Conservation (phyloP, 1,284 basidiomycete genomes). For the Microbotryomycetes sp. region DNA sequence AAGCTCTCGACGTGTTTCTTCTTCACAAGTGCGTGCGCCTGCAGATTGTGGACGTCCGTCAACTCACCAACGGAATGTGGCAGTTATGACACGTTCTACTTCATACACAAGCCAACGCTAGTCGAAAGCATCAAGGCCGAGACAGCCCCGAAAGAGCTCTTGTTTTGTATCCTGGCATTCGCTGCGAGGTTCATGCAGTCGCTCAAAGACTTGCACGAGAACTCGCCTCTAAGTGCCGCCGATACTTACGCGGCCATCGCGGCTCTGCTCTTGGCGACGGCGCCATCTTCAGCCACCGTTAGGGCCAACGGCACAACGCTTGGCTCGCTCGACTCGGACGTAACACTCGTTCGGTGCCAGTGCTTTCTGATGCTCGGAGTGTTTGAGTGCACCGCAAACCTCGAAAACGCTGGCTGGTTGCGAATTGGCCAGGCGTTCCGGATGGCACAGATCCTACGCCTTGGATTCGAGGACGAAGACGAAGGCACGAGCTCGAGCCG, state of each 20-base stretch:
- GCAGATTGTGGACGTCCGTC: too few relatives aligned
- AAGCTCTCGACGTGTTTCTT: constrained; percentile 21
- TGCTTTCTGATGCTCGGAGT: constrained; percentile 30
- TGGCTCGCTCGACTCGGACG: constrained; percentile 12
- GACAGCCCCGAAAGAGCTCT: constrained; percentile 20
- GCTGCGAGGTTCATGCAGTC: constrained; percentile 19
- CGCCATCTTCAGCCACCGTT: constrained; percentile 4
- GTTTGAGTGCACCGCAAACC: constrained; percentile 29
- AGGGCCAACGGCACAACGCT: background rate
- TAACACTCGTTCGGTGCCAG: constrained; percentile 30
- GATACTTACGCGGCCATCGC: constrained; percentile 26
- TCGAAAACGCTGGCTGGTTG: constrained; percentile 31
- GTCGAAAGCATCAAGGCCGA: constrained; percentile 11
- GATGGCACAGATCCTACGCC: constrained; percentile 29
- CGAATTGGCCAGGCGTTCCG: constrained; percentile 29
- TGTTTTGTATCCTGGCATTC: constrained; percentile 28
- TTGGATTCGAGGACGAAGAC: constrained; percentile 32
- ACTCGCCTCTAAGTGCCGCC: constrained; percentile 12
- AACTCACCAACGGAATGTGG: too few relatives aligned
- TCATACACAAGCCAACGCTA: constrained; percentile 21
- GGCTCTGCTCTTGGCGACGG: constrained; percentile 13
- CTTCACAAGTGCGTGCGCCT: constrained; percentile 23
- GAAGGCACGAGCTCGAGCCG: background rate
- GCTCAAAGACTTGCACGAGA: constrained; percentile 15
- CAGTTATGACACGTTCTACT: constrained; percentile 31